phyloP scores from a whole-genome alignment of 805 yeast species.

The Kurtzmaniella cleridarum region DNA sequence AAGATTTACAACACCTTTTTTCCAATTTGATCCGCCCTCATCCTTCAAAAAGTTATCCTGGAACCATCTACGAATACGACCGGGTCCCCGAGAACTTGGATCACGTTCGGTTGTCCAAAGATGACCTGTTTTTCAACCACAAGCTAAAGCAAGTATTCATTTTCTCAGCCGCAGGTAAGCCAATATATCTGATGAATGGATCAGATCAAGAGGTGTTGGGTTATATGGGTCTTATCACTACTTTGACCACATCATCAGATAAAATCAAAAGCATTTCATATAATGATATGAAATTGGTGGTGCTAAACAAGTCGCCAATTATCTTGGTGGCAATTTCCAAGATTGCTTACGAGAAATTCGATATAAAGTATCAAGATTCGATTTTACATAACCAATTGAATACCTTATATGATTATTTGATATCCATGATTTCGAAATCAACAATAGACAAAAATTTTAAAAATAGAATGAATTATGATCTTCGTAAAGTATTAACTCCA shows the following conservation, averaged over 20 bases:
- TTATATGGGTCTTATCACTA: constrained; percentile 75
- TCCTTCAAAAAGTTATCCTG: constrained; percentile 4
- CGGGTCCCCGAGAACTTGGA: too few relatives aligned
- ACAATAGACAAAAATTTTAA: constrained; percentile 65
- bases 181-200: constrained; percentile 76
- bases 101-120: constrained; percentile 7
- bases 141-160: constrained; percentile 69
- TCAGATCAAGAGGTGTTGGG: constrained; percentile 61
- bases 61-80: constrained; percentile 1
- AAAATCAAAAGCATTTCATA: constrained; percentile 50
- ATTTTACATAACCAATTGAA: constrained; percentile 50
- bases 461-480: constrained; percentile 73
- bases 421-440: constrained; percentile 81
- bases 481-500: constrained; percentile 67
- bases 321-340: constrained; percentile 66
- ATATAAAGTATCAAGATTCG: constrained; percentile 31
- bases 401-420: constrained; percentile 65
- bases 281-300: constrained; percentile 46
- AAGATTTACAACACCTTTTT: constrained; percentile 19
- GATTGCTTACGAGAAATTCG: constrained; percentile 43
- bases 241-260: constrained; percentile 50
- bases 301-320: constrained; percentile 62
- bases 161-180: constrained; percentile 82
- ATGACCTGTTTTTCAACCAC: constrained; percentile 16
- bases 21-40: constrained; percentile 16